phyloP scores from a whole-genome alignment of 108 stramenopile species.

The Fragilaria radians region DNA sequence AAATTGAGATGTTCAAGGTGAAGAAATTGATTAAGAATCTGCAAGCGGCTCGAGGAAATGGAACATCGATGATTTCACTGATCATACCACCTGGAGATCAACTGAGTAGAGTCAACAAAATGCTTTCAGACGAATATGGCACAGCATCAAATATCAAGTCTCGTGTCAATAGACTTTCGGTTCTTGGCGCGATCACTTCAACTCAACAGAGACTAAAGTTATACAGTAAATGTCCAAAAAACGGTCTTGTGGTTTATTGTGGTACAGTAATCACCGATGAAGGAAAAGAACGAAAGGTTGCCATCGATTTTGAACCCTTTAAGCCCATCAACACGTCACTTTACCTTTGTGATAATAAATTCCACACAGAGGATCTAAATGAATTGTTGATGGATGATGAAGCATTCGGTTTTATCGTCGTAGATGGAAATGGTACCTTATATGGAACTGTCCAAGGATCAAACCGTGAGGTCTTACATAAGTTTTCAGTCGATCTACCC shows the following conservation, averaged over 20 bases:
- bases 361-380: slow-evolving; percentile 96
- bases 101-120: slow-evolving; percentile 91
- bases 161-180: slow-evolving; percentile 94
- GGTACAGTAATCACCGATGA: slow-evolving; percentile 98
- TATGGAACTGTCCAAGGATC: slow-evolving; percentile 95
- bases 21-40: slow-evolving; percentile 99
- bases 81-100: slow-evolving; percentile 98
- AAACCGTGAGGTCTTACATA: slow-evolving; percentile 92
- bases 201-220: slow-evolving; percentile 98
- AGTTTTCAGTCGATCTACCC: slow-evolving; percentile 97
- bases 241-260: slow-evolving; percentile 97
- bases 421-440: slow-evolving; percentile 98
- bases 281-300: slow-evolving; percentile 96
- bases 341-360: slow-evolving; percentile 99
- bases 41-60: slow-evolving; percentile 89
- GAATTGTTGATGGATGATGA: slow-evolving; percentile 98
- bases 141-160: slow-evolving; percentile 99
- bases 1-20: slow-evolving; percentile 99
- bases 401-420: slow-evolving; percentile 97
- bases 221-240: slow-evolving; percentile 91
- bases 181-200: slow-evolving; percentile 96
- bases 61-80: slow-evolving; percentile 98
- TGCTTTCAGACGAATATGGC: slow-evolving; percentile 98
- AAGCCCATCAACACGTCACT: slow-evolving; percentile 99
- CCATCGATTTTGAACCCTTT: slow-evolving; percentile 98